A percentile compares a stretch with the other conserved stretches of the same genome.
These are phyloP conservation scores for Fonsecaea pugnacius DNA, from an alignment of 2,329 filamentous ascomycete species.

Conservation along the genomic window DNA sequence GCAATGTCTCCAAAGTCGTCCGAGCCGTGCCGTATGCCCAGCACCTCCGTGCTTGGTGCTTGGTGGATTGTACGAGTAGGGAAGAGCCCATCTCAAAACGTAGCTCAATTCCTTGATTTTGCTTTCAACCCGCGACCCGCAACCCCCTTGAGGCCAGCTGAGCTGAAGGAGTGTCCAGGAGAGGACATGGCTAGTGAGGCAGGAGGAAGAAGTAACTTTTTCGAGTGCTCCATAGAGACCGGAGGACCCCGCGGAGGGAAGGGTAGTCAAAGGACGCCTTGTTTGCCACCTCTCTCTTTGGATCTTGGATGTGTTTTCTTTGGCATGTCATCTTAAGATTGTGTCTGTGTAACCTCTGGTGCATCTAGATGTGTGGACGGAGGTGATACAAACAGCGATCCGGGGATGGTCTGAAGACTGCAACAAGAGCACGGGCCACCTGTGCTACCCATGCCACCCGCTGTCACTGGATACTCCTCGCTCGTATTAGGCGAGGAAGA, in stretches of 20 bases:
- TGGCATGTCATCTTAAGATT: neutral
- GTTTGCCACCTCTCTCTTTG: neutral
- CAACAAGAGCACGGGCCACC: neutral
- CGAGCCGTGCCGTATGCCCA: conserved; percentile 4
- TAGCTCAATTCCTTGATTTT: neutral
- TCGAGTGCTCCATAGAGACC: neutral
- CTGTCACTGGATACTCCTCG: conserved; percentile 6
- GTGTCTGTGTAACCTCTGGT: neutral
- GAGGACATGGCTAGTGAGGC: neutral
- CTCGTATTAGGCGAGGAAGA: conserved; percentile 10
- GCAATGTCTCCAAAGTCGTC: conserved; percentile 3
- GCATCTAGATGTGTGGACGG: neutral
- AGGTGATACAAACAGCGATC: neutral
- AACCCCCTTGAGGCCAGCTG: neutral
- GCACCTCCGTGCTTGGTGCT: conserved; percentile 1
- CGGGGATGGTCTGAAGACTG: neutral
- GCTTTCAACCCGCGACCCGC: neutral
- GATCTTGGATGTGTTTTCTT: neutral
- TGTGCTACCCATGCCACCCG: neutral
- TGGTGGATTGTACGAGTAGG: neutral
- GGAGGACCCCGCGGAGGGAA: neutral
- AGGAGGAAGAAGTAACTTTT: neutral
- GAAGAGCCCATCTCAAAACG: neutral
- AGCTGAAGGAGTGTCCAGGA: conserved; percentile 5
- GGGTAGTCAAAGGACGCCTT: neutral